These are phyloP conservation scores for Barnettozyma pratensis DNA, from an alignment of 805 yeast genomes.

Conservation along the genomic window DNA sequence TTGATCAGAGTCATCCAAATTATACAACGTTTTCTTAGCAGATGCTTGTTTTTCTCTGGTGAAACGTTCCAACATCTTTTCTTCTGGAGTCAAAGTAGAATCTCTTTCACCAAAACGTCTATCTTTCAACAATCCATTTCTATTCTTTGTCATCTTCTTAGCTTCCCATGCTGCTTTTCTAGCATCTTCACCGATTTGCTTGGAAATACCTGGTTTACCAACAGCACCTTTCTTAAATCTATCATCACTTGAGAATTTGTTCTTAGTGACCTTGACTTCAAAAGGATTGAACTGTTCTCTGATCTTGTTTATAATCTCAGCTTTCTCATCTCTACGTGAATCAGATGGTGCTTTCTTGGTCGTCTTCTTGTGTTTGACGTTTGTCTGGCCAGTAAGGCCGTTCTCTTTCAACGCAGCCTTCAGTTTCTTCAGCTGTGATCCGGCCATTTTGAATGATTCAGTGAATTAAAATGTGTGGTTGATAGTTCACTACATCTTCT, in stretches of 20 bases:
- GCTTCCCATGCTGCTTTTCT: conserved; percentile 60
- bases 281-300: conserved; percentile 88
- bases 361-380: conserved; percentile 47
- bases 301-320: conserved; percentile 49
- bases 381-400: conserved; percentile 85
- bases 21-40: conserved; percentile 56
- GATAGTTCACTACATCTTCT: too few species aligned
- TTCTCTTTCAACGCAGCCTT: conserved; percentile 71
- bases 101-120: conserved; percentile 90
- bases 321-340: conserved; percentile 65
- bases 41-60: conserved; percentile 78
- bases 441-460: conserved; percentile 48
- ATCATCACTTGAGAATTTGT: conserved; percentile 51
- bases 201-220: conserved; percentile 66
- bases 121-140: conserved; percentile 75
- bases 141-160: conserved; percentile 57
- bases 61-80: conserved; percentile 92
- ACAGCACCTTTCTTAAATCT: conserved; percentile 41
- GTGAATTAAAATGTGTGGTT: too few species aligned
- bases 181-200: conserved; percentile 63
- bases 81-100: conserved; percentile 69
- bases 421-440: conserved; percentile 81
- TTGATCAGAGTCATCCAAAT: conserved; percentile 63
- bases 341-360: conserved; percentile 53
- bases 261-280: conserved; percentile 67